Base-by-base conservation (phyloP, 805 yeast genomes). In the Candida pseudoglaebosa region DNA sequence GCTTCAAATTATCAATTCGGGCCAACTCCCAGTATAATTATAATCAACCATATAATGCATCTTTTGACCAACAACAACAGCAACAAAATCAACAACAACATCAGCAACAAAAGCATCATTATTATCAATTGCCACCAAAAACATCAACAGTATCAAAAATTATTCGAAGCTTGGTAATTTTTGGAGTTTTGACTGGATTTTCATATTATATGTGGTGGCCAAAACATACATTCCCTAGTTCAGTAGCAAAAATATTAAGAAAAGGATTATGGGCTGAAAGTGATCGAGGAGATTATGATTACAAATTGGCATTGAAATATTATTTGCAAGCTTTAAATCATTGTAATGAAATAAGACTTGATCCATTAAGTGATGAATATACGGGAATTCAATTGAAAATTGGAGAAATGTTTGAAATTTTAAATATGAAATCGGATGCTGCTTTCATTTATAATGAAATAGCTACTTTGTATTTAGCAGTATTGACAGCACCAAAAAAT, bases 301-400 rank as follows among this genome's bases (percentile, higher is more conserved):
- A 75, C 59, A 68, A 73, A 38, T 65, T 77, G 43, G 95, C 97
- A 0, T 65, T 88, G 42, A 73, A 75, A 41, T 70, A 73, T 49
- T 91, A 90, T 59, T 71, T 86, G 32, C 82, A 82, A 46, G 95
- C 95, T 0, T 62, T 89, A 19, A 70, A 77, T 20, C 72, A 76
- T 44, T 82, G 88, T 28, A 73, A 79, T 26, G 64, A 70, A 19
- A 61, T 78, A 33, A 71, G 70, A 0, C 56, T 87, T 62, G 75
- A 77, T 44, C 73, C 73, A 8, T 49, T 84, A 22, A 70, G 78
- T 40, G 93, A 87, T 52, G 91, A 85, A 52, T 90, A 85, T 57
- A 90, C 97, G 0, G 96, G 97, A 0, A 77, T 91, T 38, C 95
- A 90, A 53, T 68, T 91, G 57, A 87, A 90, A 52, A 67, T 87